Evolutionary conservation across 805 yeast species (phyloP), one percentile per base, ranked within the genome.

Genomic region (Scheffersomyces coipomensis): DNA sequence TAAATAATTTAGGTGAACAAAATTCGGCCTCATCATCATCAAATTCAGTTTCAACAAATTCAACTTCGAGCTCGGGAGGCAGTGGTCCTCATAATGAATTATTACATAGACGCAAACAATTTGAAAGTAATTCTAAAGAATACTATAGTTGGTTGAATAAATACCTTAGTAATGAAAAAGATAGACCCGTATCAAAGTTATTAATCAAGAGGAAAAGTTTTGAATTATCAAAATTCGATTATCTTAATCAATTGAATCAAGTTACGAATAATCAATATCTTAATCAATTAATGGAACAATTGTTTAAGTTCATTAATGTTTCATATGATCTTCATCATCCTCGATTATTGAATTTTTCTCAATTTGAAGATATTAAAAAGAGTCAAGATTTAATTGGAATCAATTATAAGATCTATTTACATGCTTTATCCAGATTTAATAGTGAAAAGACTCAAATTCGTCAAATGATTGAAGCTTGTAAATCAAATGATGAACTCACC

Each of bases 211-310:
- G 69, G 21, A 60, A 69, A 37, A 45, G 46, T 0, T 75, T 69
- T 48, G 78, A 75, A 42, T 48, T 71, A 1, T 58, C 66, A 10
- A 68, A 76, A 40, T 64, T 71, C 38, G 76, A 73, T 37, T 76
- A 76, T 51, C 58, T 68, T 49, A 70, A 68, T 44, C 65, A 62
- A 29, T 50, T 76, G 35, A 66, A 60, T 24, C 48, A 52, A 38
- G 52, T 64, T 6, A 51, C 62, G 8, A 68, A 68, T 46, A 68
- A 68, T 45, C 73, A 68, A 43, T 68, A 67, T 43, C 51, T 63
- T 31, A 68, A 67, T 47, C 63, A 58, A 38, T 55, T 68, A 6
- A 44, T 62, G 18, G 74, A 68, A 37, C 56, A 53, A 35, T 41
- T 68, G 17, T 62, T 68, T 48, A 66, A 65, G 39, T 67, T 66